phyloP scores from a whole-genome alignment of 2,329 filamentous ascomycete genomes.

The Pseudogymnoascus sp. region DNA sequence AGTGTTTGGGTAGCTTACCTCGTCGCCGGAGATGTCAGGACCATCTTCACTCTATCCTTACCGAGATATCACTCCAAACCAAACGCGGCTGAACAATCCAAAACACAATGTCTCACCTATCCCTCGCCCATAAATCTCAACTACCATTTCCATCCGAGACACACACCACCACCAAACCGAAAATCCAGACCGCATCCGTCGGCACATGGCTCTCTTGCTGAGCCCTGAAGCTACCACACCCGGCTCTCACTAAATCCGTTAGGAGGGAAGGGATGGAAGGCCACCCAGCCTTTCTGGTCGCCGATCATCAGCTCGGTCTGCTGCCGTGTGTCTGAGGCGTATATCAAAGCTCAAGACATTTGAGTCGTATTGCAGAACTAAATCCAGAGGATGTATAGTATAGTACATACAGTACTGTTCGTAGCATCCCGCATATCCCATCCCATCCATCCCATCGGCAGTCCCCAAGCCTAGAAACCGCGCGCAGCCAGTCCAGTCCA shows the following conservation, averaged over 20 bases:
- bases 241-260: not conserved
- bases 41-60: no score
- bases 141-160: not conserved
- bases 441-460: not conserved
- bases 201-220: not conserved
- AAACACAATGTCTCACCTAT: not conserved
- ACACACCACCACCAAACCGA: not conserved
- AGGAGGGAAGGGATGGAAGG: not conserved
- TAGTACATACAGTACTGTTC: no score
- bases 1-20: not conserved
- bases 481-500: not conserved
- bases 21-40: not conserved
- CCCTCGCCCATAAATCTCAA: not conserved
- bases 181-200: slow-evolving; percentile 1
- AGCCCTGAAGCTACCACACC: not conserved
- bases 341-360: not conserved
- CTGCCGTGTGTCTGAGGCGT: not conserved
- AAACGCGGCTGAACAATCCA: not conserved
- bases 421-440: not conserved
- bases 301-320: not conserved
- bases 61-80: not conserved
- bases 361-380: not conserved
- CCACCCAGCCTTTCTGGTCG: not conserved
- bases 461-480: not conserved
- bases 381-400: no score